A percentile compares a stretch with the other conserved stretches of the same genome.
phyloP scores from a whole-genome alignment of 257 asterid species.

The Nicotiana undulata region DNA sequence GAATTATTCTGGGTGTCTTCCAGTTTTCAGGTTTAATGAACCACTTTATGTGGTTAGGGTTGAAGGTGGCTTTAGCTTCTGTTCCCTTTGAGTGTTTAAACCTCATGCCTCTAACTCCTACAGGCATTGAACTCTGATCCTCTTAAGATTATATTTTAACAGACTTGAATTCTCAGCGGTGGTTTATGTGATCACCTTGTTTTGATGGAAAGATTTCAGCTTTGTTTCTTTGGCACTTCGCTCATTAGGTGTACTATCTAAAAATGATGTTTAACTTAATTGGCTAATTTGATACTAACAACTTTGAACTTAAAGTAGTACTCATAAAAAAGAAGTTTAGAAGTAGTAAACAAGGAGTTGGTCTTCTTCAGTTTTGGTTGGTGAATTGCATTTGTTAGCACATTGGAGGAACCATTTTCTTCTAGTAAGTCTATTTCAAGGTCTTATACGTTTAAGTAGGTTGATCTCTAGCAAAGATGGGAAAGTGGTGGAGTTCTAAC shows the following conservation, averaged over 20 bases:
- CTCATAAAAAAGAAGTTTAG: neutral
- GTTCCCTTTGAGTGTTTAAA: neutral
- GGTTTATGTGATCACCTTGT: neutral
- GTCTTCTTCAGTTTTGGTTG: neutral
- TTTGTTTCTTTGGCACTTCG: neutral
- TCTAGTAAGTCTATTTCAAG: neutral
- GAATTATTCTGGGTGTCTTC: neutral
- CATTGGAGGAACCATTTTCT: neutral
- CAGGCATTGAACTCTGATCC: neutral
- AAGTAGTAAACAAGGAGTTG: neutral
- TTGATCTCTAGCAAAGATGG: neutral
- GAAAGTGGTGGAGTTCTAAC: neutral
- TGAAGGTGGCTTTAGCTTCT: neutral
- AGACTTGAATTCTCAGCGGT: neutral
- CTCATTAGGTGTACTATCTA: neutral
- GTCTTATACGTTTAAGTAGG: neutral
- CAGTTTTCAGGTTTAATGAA: neutral
- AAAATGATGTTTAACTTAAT: neutral
- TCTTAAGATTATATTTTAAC: neutral
- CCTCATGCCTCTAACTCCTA: neutral
- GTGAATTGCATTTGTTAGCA: neutral
- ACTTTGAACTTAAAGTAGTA: neutral
- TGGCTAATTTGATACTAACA: neutral
- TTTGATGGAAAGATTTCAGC: neutral
- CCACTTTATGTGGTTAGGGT: no score